phyloP scores from a whole-genome alignment of 2,329 filamentous ascomycete species.

The Cercospora berteroae region DNA sequence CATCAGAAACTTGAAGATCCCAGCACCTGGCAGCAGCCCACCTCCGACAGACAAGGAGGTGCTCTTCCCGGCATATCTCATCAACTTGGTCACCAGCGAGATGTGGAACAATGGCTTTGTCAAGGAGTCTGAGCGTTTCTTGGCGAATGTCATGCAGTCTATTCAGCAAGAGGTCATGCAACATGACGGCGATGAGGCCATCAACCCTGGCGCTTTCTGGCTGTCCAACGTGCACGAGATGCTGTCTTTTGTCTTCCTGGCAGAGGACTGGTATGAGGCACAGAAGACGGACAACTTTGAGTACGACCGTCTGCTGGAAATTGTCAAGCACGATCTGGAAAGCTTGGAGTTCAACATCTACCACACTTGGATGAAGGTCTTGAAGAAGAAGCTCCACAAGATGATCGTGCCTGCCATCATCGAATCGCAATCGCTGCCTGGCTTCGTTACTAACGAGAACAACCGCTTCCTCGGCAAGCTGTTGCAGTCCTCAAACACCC shows the following conservation, averaged over 20 bases:
- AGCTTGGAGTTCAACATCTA: conserved; percentile 99
- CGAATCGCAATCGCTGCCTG: conserved; percentile 94
- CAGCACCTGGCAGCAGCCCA: conserved; percentile 78
- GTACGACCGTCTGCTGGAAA: conserved; percentile 94
- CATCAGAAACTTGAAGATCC: conserved; percentile 95
- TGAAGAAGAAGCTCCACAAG: conserved; percentile 99
- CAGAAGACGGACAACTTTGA: conserved; percentile 99
- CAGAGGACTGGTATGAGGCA: conserved; percentile 98
- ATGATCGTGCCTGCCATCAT: conserved; percentile 99
- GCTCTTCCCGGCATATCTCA: conserved; percentile 95
- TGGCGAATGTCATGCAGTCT: conserved; percentile 99
- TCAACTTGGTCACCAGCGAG: conserved; percentile 97
- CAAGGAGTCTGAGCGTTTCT: conserved; percentile 97
- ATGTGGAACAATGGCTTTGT: conserved; percentile 99
- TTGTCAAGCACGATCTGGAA: conserved; percentile 98
- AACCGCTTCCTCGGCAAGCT: conserved; percentile 98
- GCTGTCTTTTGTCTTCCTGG: conserved; percentile 98
- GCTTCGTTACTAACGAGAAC: conserved; percentile 97
- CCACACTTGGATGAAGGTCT: conserved; percentile 99
- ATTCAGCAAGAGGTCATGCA: conserved; percentile 99
- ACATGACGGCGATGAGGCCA: conserved; percentile 92
- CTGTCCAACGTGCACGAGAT: conserved; percentile 99
- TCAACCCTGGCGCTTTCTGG: conserved; percentile 98
- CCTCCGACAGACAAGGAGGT: conserved; percentile 98
- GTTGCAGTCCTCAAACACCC: conserved; percentile 80